Evolutionary conservation across 2,329 filamentous ascomycete genomes (phyloP), one percentile per base, ranked within the genome.

Genomic region (Sclerotinia borealis): DNA sequence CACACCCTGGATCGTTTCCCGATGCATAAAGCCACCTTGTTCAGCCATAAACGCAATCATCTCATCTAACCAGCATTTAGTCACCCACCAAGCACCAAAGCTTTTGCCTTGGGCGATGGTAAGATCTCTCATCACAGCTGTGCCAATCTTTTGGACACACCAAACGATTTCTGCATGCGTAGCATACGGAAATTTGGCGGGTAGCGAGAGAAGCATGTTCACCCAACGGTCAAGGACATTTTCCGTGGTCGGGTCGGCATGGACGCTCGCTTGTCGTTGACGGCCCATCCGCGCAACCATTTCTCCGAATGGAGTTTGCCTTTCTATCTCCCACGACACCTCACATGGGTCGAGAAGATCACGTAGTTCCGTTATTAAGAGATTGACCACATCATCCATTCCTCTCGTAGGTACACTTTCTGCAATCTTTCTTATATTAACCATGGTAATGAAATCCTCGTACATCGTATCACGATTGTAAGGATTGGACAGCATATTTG

Each of bases 401-500:
- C 80, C 85, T 54, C 80, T 78, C 4, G 83, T 83, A 0, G 86
- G 86, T 7, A 89, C 79, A 64, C 81, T 84, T 70, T 89, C 85
- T 1, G 85, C 84, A 63, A 88, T 77, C 72, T 88, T 88, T 52
- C 85, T 81, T 11, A 84, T 78, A 31, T 83, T 80, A 36, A 88
- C 84, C 77, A 84, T 83, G 2, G 80, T 85, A 47, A 92, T 86
- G 87, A 93, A 96, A 73, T 99, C 95, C 58, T 89, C 81, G 80
- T 95, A 97, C 95, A 99, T 98, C 72, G 95, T 90, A 68, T 95
- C 92, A 61, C 95, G 86, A 74, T 96, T 96, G 51, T 91, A 90
- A 22, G 92, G 87, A 71, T 93, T 91, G 9, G 91, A 91, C 15
- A 99, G 82, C 84, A 96, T 92, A 67, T 95, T 96, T 27, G 93